Evolutionary conservation across 352 stramenopile species (phyloP).

Genomic region (Globisporangium cederbergense): DNA sequence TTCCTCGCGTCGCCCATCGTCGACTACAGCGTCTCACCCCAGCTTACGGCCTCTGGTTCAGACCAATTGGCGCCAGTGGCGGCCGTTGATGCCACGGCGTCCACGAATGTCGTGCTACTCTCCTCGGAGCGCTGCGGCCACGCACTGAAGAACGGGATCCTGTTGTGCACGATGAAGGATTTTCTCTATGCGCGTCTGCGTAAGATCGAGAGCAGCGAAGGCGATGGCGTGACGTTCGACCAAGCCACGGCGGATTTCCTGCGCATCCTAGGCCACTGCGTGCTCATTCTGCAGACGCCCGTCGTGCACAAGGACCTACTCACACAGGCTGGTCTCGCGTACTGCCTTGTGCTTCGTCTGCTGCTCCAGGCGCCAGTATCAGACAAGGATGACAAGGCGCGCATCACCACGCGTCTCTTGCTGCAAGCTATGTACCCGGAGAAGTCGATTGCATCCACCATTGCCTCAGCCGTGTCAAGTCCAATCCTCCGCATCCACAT

Average conservation of each 20-base stretch:
- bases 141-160: conserved; percentile 67
- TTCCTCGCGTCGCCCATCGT: conserved; percentile 50
- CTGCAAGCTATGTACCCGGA: conserved; percentile 39
- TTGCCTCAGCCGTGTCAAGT: not conserved
- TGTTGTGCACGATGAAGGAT: conserved; percentile 63
- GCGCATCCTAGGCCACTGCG: conserved; percentile 50
- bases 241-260: conserved; percentile 23
- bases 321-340: conserved; percentile 66
- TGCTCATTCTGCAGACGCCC: conserved; percentile 57
- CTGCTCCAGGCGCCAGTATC: conserved; percentile 33
- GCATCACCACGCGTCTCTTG: conserved; percentile 26
- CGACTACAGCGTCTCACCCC: conserved; percentile 25
- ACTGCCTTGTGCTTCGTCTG: conserved; percentile 62
- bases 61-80: not conserved
- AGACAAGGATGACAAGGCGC: conserved; percentile 1
- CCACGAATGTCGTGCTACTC: conserved; percentile 67
- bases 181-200: conserved; percentile 35
- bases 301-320: conserved; percentile 83
- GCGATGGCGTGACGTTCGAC: conserved; percentile 3
- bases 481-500: conserved; percentile 28
- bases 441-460: conserved; percentile 3
- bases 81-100: conserved; percentile 18
- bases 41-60: conserved; percentile 2
- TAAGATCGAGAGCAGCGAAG: conserved; percentile 8
- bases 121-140: conserved; percentile 70